Evolutionary conservation across 1,284 basidiomycete species (phyloP).

Genomic region (Fomitopsis palustris): DNA sequence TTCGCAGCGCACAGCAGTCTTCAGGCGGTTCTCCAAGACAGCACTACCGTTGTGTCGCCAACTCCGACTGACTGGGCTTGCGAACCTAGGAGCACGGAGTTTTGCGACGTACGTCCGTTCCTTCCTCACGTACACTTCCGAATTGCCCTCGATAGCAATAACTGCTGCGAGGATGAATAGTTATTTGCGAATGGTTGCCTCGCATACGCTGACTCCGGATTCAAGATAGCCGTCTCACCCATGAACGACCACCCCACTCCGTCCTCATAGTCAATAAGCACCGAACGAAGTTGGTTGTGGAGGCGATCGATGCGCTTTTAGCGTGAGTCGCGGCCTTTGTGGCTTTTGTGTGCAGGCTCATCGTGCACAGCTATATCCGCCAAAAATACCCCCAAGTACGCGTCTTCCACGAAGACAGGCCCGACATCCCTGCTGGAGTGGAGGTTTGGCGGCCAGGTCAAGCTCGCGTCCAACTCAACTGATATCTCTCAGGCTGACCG

Average conservation of each 20-base stretch:
- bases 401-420: constrained; percentile 71
- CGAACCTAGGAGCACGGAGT: too few species aligned
- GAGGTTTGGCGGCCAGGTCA: constrained; percentile 62
- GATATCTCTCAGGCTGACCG: background rate
- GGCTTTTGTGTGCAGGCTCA: background rate
- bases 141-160: too few species aligned
- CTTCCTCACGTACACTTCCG: too few species aligned
- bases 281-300: constrained; percentile 68
- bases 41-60: too few species aligned
- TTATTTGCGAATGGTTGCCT: too few species aligned
- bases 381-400: constrained; percentile 66
- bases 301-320: constrained; percentile 69
- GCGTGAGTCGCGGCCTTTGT: constrained; percentile 41
- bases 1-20: background rate
- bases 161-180: too few species aligned
- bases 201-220: background rate
- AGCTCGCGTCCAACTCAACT: constrained; percentile 7
- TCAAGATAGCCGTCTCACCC: constrained; percentile 4
- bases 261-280: constrained; percentile 77
- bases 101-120: too few species aligned
- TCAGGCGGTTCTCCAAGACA: too few species aligned
- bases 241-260: constrained; percentile 28
- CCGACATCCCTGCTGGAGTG: constrained; percentile 63
- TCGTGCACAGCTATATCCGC: constrained; percentile 51
- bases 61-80: too few species aligned